Base-by-base conservation (phyloP, 495 filamentous ascomycete genomes). In the Trichoderma parareesei region DNA sequence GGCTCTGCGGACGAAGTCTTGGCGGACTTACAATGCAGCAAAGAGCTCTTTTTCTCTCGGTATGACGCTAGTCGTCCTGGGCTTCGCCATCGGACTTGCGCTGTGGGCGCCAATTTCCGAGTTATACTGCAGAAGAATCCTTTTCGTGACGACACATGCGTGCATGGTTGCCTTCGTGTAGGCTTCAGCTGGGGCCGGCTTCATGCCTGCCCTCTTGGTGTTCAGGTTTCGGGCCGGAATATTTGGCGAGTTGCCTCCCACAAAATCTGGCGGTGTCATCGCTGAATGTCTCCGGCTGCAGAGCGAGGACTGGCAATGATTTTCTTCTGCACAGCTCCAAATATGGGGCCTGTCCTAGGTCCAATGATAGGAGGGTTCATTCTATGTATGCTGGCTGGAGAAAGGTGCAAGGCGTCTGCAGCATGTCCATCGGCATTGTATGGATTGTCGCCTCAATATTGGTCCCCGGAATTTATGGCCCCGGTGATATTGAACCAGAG, bases 181-280 rank as follows among this genome's bases (percentile, higher is more conserved):
- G 2, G 59, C 10, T 37, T 61, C 59, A n/a, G 85, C 84, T 9
- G 80, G 86, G 4, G 85, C 83, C 1, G 75, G 81, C 66, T 86
- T 88, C 66, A 64, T 86, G 0, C 75, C 80, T 38, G 88, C 86
- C 0, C 82, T 93, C 76, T 77, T 94, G 60, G 75, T 92, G 14
- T 80, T 85, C 57, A 85, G 91, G 2, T 94, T 94, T 68, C 76
- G 93, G 60, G 83, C 86, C 70, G 91, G 91, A 1, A 75, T 93
- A 60, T 83, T 89, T 35, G 89, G 90, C 7, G 85, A 82, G 48
- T 89, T 90, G 0, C 92, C 91, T 71, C 74, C 94, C n/a, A 86
- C 82, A 66, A 89, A 90, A 37, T 88, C 89, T 13, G 89, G 87
- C n/a, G 91, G 88, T 0, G 89, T 88, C 3, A 85, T 92, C 9